phyloP scores from a whole-genome alignment of 2,329 filamentous ascomycete species.

The Microcera coccophila region DNA sequence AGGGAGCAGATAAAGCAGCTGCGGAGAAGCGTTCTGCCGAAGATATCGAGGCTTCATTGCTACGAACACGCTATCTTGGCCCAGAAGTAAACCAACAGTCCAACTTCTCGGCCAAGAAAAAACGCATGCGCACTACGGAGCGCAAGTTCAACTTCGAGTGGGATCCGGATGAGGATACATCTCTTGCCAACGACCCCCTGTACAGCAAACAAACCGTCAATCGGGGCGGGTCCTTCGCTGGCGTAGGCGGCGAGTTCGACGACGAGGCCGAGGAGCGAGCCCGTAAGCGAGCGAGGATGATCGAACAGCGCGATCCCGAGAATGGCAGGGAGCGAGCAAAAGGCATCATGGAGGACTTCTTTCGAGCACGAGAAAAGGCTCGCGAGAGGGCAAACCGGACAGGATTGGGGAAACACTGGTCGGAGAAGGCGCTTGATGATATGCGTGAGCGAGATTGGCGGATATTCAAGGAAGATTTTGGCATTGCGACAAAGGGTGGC shows the following conservation, averaged over 20 bases:
- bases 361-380: conserved; percentile 58
- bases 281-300: conserved; percentile 59
- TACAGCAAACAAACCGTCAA: conserved; percentile 46
- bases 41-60: conserved; percentile 68
- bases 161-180: conserved; percentile 90
- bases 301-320: conserved; percentile 71
- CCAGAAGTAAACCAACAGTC: conserved; percentile 77
- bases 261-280: conserved; percentile 53
- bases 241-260: conserved; percentile 50
- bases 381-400: conserved; percentile 70
- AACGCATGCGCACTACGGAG: conserved; percentile 85
- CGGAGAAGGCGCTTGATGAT: conserved; percentile 82
- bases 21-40: conserved; percentile 46
- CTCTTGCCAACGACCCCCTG: conserved; percentile 64
- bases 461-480: conserved; percentile 99
- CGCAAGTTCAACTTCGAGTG: conserved; percentile 99
- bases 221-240: conserved; percentile 41
- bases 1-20: conserved; percentile 29
- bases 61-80: conserved; percentile 84
- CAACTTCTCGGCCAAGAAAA: conserved; percentile 93
- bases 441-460: conserved; percentile 99
- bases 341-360: conserved; percentile 76
- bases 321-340: conserved; percentile 72
- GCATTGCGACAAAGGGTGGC: conserved; percentile 90
- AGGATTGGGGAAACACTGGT: conserved; percentile 89